Evolutionary conservation across 306 rosid genomes (phyloP).

Genomic region (Cucurbita ficifolia): DNA sequence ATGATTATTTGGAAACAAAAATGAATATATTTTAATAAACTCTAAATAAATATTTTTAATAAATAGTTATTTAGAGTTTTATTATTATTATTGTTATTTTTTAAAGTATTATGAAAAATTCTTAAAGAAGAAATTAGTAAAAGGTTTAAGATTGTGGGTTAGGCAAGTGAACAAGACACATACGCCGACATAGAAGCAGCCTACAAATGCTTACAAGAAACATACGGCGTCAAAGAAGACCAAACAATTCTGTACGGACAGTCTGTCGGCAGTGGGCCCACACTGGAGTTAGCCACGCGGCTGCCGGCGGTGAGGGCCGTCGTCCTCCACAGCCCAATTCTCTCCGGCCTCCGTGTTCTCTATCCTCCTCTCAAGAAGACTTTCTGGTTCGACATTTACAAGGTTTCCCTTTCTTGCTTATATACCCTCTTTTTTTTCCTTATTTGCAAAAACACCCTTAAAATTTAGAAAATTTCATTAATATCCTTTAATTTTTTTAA

Average conservation of each 20-base stretch:
- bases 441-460: no score
- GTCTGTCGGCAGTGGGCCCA: slow-evolving; percentile 61
- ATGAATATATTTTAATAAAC: no score
- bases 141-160: no score
- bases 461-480: no score
- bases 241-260: slow-evolving; percentile 44
- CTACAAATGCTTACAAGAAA: slow-evolving; percentile 38
- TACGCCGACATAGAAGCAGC: slow-evolving; percentile 67
- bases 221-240: slow-evolving; percentile 49
- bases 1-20: no score
- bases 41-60: no score
- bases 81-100: no score
- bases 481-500: no score
- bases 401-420: slow-evolving; percentile 20
- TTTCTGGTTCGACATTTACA: slow-evolving; percentile 62
- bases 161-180: slow-evolving; percentile 62
- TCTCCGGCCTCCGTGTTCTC: slow-evolving; percentile 60
- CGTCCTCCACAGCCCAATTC: slow-evolving; percentile 45
- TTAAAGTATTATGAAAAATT: no score
- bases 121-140: no score
- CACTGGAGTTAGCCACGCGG: slow-evolving; percentile 36
- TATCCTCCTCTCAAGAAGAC: slow-evolving; percentile 38
- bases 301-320: slow-evolving; percentile 43
- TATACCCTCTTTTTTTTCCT: not conserved
- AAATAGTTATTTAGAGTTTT: no score